Evolutionary conservation across 2,329 filamentous ascomycete species (phyloP), one percentile per base, ranked within the genome.

Genomic region (Aspergillus bombycis): DNA sequence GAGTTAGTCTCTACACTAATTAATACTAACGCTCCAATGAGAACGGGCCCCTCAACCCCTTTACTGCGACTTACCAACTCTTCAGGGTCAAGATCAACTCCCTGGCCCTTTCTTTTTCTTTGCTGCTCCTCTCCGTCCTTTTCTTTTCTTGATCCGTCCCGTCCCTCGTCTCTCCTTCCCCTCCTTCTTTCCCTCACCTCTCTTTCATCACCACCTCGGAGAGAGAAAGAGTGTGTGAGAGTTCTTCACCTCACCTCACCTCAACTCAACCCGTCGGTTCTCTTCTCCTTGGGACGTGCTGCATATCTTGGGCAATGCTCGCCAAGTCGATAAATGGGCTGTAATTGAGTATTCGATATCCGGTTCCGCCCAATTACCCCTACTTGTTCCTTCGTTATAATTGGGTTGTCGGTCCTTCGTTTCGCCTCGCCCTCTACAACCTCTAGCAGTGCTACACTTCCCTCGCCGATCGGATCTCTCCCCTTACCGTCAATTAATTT

Each of bases 121-220:
- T 55, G 6, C 19, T 41, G 19, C 56, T 50, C 54, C 48, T 61
- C 50, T 45, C 52, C 28, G 8, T 65, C 65, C 59, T 60, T 63
- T 63, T 64, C 62, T 63, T n/a, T 57, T 61, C 63, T 66, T 62
- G 61, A 64, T 64, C 65, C 61, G 57, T 58, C 57, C 38, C 62
- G 43, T 59, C 62, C 57, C 58, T 57, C 61, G 63, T 65, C 64
- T 64, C 60, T 62, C 56, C 46, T 45, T 62, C 57, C 70, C 77
- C 80, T 81, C 79, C 75, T 76, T 76, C 72, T 70, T 73, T 80
- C 79, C 77, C 77, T 82, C 79, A 83, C 79, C 83, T 84, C 84
- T 45, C 62, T 50, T 45, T 36, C 58, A 53, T 59, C 28, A 62
- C 58, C 48, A 50, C 58, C 62, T 50, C 57, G 41, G 55, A 67